phyloP scores from a whole-genome alignment of 176 grass and related monocot species.

The Musa troglodytarum region DNA sequence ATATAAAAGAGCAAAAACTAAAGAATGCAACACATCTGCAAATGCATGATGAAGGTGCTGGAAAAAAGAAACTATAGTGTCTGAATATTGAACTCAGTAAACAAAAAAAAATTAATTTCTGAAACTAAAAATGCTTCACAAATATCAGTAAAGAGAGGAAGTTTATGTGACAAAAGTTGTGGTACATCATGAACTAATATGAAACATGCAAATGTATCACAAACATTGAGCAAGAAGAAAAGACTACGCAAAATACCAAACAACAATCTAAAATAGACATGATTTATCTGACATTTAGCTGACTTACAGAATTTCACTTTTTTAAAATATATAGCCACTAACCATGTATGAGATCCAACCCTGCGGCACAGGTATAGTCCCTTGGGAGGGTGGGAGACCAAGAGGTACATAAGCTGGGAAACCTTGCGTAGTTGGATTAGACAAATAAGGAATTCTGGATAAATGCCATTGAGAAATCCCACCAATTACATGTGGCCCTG shows the following conservation, averaged over 20 bases:
- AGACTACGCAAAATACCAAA: background rate
- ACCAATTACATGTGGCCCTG: slow-evolving; percentile 7
- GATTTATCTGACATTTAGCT: background rate
- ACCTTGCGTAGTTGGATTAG: background rate
- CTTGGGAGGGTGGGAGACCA: slow-evolving; percentile 23
- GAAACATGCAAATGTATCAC: background rate
- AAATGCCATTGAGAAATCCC: slow-evolving; percentile 15
- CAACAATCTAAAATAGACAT: background rate
- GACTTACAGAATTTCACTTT: background rate
- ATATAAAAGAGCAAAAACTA: no score
- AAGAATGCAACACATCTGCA: background rate
- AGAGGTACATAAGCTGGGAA: slow-evolving; percentile 10
- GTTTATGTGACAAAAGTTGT: background rate
- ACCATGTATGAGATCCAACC: slow-evolving; percentile 22
- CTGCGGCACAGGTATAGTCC: slow-evolving; percentile 10
- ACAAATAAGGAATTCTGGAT: slow-evolving; percentile 21
- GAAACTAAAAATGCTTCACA: background rate
- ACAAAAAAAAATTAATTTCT: background rate
- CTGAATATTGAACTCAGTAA: background rate
- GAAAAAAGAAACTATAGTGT: background rate
- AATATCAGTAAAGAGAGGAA: background rate
- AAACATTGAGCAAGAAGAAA: background rate
- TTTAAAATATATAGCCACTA: background rate
- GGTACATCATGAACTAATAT: background rate
- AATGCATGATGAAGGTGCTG: background rate